Percentiles rank a stretch among this genome's conserved stretches.
Evolutionary conservation across 2,329 filamentous ascomycete species (phyloP).

Genomic region (Ophiostoma perfectum): DNA sequence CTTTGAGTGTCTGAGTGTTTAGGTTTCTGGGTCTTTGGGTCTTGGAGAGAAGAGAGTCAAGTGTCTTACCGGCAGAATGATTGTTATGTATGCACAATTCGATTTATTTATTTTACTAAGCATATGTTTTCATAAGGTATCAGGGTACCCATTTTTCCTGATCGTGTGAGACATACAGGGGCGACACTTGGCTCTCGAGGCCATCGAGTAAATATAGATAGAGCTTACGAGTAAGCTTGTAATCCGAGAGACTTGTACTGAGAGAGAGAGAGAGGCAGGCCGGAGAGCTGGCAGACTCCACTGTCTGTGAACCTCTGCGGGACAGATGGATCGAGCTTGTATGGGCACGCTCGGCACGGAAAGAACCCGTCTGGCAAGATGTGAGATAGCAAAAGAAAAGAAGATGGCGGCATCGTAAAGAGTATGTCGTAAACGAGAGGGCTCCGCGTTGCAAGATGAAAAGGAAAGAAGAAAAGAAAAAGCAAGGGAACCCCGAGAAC

Average conservation of each 20-base stretch:
- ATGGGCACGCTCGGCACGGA: background rate
- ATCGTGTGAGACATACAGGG: background rate
- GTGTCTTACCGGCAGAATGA: background rate
- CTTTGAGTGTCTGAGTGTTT: background rate
- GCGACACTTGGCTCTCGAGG: background rate
- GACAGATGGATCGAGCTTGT: constrained; percentile 2
- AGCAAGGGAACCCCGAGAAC: background rate
- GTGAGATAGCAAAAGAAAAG: background rate
- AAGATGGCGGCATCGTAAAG: no score
- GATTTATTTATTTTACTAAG: no score
- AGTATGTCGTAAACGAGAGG: background rate
- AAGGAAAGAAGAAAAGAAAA: background rate
- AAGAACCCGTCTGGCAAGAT: background rate
- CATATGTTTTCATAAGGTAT: background rate
- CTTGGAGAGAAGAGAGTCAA: no score
- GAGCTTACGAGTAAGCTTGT: background rate
- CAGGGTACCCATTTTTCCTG: background rate
- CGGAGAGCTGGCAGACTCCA: constrained; percentile 1
- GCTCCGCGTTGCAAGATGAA: background rate
- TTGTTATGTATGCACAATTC: background rate
- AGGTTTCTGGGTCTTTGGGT: no score
- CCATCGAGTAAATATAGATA: background rate
- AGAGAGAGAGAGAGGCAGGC: background rate
- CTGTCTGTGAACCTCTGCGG: background rate
- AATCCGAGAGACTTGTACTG: background rate